Evolutionary conservation across 2,329 filamentous ascomycete genomes (phyloP), one percentile per base, ranked within the genome.

Genomic region (Fragosphaeria purpurea): DNA sequence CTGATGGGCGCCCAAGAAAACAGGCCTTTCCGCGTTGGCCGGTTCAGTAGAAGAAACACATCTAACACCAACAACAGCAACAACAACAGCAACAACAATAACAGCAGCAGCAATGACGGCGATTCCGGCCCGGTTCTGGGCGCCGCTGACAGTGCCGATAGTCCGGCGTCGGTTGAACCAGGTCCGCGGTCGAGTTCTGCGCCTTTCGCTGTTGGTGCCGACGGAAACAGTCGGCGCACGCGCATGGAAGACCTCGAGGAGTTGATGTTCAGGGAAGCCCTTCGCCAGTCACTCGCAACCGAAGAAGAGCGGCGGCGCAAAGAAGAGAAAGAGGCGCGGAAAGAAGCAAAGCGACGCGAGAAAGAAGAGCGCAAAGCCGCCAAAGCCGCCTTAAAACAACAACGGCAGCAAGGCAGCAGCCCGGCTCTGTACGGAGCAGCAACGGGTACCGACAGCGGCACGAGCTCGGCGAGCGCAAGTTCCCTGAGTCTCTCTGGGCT

Each of bases 221-320:
- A 57, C 54, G 43, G 22, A 22, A 22, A 22, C 22, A 22, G 60
- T 50, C 60, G 72, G 52, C 66, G 74, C 44, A 64, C 63, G 50
- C 76, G 88, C 34, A 80, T 94, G 62, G 88, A 94, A 30, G 90
- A 97, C 58, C 75, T 97, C 0, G 93, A 98, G 64, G 91, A 95
- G 46, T 86, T 98, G 73, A 98, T 98, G 93, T 89, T 97, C 74
- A 88, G 93, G 75, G 93, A 98, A 65, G 93, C 93, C 0, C 94
- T 98, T 45, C 77, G 93, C 40, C 67, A 95, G 34, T 95, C 89
- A 45, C 72, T 98, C n/a, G 89, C 86, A 0, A 84, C 88, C 1
- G 93, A 98, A 64, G 91, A 97, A 61, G 91, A 97, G 41, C 79
- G 91, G n/a, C 86, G 88, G 58, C 84, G 79, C 44, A 93, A 88